Conservation (phyloP, 805 yeast species). For the Monosporozyma siamensis region DNA sequence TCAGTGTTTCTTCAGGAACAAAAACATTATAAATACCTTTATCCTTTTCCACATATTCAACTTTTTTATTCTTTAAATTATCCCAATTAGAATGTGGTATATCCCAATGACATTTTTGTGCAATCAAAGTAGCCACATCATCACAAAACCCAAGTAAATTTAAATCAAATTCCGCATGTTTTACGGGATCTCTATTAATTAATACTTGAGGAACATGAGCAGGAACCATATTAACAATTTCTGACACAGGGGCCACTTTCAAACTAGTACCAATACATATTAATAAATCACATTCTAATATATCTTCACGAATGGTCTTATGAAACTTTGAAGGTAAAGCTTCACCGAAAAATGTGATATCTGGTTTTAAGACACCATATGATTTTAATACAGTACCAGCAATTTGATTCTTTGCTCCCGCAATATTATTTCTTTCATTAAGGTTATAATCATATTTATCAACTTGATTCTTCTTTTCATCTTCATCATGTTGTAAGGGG, state of each 20-base stretch:
- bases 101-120: conserved; percentile 50
- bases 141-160: conserved; percentile 75
- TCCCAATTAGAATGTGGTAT: conserved; percentile 47
- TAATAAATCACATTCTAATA: conserved; percentile 61
- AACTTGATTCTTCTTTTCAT: conserved; percentile 3
- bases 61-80: conserved; percentile 18
- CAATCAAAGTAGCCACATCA: conserved; percentile 60
- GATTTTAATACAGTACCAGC: conserved; percentile 34
- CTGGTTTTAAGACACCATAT: conserved; percentile 83
- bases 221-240: conserved; percentile 67
- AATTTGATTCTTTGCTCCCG: not conserved
- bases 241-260: conserved; percentile 87
- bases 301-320: conserved; percentile 47
- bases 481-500: conserved; percentile 13
- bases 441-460: conserved; percentile 6
- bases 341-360: conserved; percentile 87
- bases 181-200: conserved; percentile 67
- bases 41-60: conserved; percentile 18
- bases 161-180: conserved; percentile 71
- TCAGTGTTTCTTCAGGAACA: not conserved
- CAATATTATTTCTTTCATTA: conserved; percentile 1
- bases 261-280: conserved; percentile 85
- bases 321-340: conserved; percentile 66
- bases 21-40: conserved; percentile 26
- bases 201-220: conserved; percentile 73